phyloP scores from a whole-genome alignment of 2,329 filamentous ascomycete genomes.

The Grosmannia huntii region DNA sequence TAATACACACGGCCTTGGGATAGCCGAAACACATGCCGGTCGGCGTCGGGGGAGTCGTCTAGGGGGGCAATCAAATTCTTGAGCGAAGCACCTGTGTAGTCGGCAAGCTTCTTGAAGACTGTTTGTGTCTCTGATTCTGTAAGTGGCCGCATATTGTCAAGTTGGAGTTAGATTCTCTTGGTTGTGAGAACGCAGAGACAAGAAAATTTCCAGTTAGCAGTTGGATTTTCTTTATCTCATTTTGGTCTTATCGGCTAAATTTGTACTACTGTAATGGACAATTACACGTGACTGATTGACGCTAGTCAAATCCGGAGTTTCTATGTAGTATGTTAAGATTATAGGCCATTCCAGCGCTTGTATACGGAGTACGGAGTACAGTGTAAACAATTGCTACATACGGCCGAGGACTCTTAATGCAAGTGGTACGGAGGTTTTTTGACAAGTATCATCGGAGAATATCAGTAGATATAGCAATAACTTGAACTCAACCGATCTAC shows the following conservation, averaged over 20 bases:
- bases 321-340: too few species aligned
- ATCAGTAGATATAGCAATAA: too few species aligned
- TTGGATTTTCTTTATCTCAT: not conserved
- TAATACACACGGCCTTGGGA: conserved; percentile 76
- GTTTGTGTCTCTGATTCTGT: conserved; percentile 28
- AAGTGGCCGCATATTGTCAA: conserved; percentile 13
- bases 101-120: conserved; percentile 83
- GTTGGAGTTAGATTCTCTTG: not conserved
- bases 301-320: not conserved
- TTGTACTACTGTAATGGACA: not conserved
- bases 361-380: too few species aligned
- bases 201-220: not conserved
- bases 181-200: not conserved
- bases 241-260: not conserved
- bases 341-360: too few species aligned
- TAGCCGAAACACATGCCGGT: conserved; percentile 77
- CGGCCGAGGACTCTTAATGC: too few species aligned
- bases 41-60: conserved; percentile 51
- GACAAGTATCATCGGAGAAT: too few species aligned
- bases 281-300: not conserved
- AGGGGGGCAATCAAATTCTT: conserved; percentile 71
- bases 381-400: too few species aligned
- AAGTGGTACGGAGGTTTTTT: too few species aligned
- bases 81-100: conserved; percentile 79
- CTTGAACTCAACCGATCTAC: too few species aligned